Base-by-base conservation (phyloP, 2,329 filamentous ascomycete species). In the Arthrobotrys pseudoclavata region DNA sequence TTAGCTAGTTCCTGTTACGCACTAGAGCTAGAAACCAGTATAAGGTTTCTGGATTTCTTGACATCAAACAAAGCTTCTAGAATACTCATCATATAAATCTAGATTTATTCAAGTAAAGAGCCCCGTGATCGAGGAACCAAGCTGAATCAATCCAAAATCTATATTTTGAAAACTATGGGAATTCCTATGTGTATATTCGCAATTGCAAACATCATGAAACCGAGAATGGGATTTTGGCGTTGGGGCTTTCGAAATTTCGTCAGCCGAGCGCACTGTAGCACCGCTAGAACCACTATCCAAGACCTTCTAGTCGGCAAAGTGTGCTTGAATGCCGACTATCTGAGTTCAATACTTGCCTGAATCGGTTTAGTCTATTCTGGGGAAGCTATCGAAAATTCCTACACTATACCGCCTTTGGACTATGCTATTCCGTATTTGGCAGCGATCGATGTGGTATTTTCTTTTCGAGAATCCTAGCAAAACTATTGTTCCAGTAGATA, bases 381-480 rank as follows among this genome's bases (percentile, higher is more conserved):
- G n/a, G 3, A 50, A 12, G 10, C 47, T 24, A 5, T 7, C n/a
- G 4, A 7, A 45, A 9, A 20, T 5, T 50, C 10, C 47, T 40
- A 40, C 13, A 5, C 37, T 40, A 40, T 40, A 3, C 37, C 12
- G 29, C 7, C 7, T 31, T 4, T 31, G 29, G 29, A 31, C 7
- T 3, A 7, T 31, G 18, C n/a, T 47, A 18, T 18, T 3, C 42
- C 18, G 9, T 5, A 50, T 50, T 50, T 12, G 47, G 47, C 1
- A 24, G 12, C 12, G 20, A 13, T 24, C 15, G 5, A 7, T 50
- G 47, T 50, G 18, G 47, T 22, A 50, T 50, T 50, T 53, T 53
- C 10, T 29, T n/a, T 29, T 53, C 26, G 10, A 29, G 50, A 29
- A 53, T 53, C 22, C 50, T 53, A 53, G 24, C 4, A 53, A 31